Conservation (phyloP, 768 basidiomycete species). For the Exsudoporus frostii region DNA sequence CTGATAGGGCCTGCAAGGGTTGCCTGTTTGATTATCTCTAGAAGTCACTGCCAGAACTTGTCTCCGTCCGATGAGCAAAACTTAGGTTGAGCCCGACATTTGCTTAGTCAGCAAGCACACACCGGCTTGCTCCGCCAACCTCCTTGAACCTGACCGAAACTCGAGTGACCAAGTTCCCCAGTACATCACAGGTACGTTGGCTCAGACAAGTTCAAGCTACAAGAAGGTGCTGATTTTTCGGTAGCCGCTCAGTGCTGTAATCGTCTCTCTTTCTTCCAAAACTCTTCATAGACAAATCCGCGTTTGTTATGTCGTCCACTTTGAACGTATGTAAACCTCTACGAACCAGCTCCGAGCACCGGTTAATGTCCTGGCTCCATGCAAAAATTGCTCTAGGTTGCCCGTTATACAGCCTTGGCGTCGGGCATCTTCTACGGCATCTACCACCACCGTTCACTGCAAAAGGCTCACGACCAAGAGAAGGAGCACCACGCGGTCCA, state of each 20-base stretch:
- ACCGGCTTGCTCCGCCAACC: constrained; percentile 29
- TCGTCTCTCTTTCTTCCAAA: constrained; percentile 10
- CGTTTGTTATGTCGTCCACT: constrained; percentile 61
- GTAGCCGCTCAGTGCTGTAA: constrained; percentile 15
- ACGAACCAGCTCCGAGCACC: background rate
- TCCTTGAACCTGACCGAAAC: constrained; percentile 13
- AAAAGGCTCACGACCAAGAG: constrained; percentile 72
- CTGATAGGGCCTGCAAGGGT: too few relatives aligned
- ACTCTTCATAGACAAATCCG: constrained; percentile 7
- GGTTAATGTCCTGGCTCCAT: constrained; percentile 3
- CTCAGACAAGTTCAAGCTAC: background rate
- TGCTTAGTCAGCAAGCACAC: constrained; percentile 31
- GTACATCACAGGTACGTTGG: constrained; percentile 9
- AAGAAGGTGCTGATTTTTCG: background rate
- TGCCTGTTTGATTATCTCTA: background rate
- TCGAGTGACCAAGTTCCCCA: constrained; percentile 8
- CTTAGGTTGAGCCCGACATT: too few relatives aligned
- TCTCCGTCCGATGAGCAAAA: too few relatives aligned
- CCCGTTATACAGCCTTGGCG: constrained; percentile 88
- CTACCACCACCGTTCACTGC: constrained; percentile 86
- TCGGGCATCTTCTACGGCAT: constrained; percentile 90
- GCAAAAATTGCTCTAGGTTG: constrained; percentile 55
- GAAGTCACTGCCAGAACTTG: background rate
- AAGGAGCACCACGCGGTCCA: constrained; percentile 73
- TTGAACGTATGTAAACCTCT: constrained; percentile 60